Evolutionary conservation across 23 red algal species (phyloP), one percentile per base, ranked within the genome.

Genomic region (Cyanidium caldarium): DNA sequence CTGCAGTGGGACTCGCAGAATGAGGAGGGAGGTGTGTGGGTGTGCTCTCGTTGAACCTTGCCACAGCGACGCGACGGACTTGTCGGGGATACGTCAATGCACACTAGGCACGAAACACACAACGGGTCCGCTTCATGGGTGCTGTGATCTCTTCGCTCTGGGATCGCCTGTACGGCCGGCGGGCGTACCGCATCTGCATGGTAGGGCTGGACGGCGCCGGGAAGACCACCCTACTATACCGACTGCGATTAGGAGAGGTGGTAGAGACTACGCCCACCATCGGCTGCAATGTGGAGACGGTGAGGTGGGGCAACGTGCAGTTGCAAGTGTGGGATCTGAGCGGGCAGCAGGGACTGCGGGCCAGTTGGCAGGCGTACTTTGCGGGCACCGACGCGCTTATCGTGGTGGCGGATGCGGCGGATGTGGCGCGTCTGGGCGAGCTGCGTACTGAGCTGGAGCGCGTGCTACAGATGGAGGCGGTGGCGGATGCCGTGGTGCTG

Each of bases 291-390:
- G 88, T 94, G 5, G 88, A 94, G 72, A 65, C 81, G 45, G 68
- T 94, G 13, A 69, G 67, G 29, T 68, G 68, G 42, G 40, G 75
- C 46, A 81, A 80, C 67, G 58, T 86, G 71, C 72, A 72, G 31
- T 76, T 94, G 58, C 88, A 81, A 35, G 81, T 94, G 25, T 94
- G 88, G 88, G 88, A 94, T 58, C 44, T 94, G 30, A 81, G 88
- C 19, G 88, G 88, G 46, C 88, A 94, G 77, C 81, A 82, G 20
- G 68, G 69, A 66, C 77, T 94, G 57, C 77, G 88, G 5, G 66
- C 73, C 45, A 82, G 81, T 14, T 94, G 88, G 88, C 76, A 73
- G 35, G 76, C 80, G 10, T 86, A 94, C 69, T 94, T 94, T 78
- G 69, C 81, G 37, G 76, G 86, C 65, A 86, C 88, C 33, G 70